These are phyloP conservation scores for Funneliformis mosseae DNA, from an alignment of 192 early-diverging fungal species.

Conservation along the genomic window DNA sequence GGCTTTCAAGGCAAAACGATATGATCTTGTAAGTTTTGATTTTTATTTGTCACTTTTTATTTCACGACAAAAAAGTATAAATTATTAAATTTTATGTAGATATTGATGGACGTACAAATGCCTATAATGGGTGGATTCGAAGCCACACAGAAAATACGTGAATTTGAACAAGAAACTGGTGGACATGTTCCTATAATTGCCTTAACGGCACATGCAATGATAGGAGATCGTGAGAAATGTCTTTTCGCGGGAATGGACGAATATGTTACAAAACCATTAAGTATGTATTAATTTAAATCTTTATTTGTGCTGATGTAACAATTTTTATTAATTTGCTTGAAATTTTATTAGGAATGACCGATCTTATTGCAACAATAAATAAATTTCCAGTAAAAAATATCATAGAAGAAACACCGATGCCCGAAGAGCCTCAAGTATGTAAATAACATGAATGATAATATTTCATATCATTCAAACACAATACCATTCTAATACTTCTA, in stretches of 20 bases:
- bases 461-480: neutral
- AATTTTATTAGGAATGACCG: slow-evolving; percentile 50
- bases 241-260: slow-evolving; percentile 83
- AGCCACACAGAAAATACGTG: slow-evolving; percentile 77
- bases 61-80: slow-evolving; percentile 12
- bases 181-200: slow-evolving; percentile 79
- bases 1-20: slow-evolving; percentile 58
- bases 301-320: neutral
- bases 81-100: slow-evolving; percentile 49
- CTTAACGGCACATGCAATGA: slow-evolving; percentile 88
- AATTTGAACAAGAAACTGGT: slow-evolving; percentile 55
- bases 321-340: neutral
- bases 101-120: slow-evolving; percentile 92
- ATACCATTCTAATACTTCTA: neutral
- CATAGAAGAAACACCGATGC: slow-evolving; percentile 2
- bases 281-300: slow-evolving; percentile 22
- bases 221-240: slow-evolving; percentile 86
- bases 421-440: neutral
- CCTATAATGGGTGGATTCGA: slow-evolving; percentile 90
- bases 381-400: slow-evolving; percentile 56
- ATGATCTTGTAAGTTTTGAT: slow-evolving; percentile 51
- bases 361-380: slow-evolving; percentile 69
- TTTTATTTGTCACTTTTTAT: neutral
- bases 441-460: no score
- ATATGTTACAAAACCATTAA: slow-evolving; percentile 69